phyloP scores from a whole-genome alignment of 2,329 filamentous ascomycete genomes.

The Diaporthe batatas region DNA sequence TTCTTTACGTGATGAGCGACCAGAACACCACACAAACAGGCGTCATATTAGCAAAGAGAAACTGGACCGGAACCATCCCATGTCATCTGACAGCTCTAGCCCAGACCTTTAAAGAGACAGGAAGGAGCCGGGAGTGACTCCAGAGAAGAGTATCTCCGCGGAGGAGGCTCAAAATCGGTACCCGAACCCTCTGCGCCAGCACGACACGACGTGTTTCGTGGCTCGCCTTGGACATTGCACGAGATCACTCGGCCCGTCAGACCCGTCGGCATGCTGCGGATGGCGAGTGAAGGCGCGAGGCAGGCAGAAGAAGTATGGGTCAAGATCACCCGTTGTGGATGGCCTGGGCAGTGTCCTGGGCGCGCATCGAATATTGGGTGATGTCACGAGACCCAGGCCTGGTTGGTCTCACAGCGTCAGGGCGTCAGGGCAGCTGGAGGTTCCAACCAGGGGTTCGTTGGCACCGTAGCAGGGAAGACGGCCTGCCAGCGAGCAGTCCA shows the following conservation, averaged over 20 bases:
- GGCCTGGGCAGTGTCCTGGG: background rate
- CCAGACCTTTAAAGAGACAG: constrained; percentile 27
- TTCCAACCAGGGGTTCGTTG: background rate
- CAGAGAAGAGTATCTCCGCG: constrained; percentile 35
- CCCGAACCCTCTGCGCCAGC: constrained; percentile 15
- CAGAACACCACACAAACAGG: constrained; percentile 39
- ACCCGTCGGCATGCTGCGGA: background rate
- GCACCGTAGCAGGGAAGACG: background rate
- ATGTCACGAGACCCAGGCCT: constrained; percentile 7
- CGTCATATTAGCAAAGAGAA: constrained; percentile 49
- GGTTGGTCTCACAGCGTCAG: background rate
- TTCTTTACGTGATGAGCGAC: constrained; percentile 34
- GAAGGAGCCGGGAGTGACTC: constrained; percentile 15
- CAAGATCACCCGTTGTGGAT: background rate
- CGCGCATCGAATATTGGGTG: background rate
- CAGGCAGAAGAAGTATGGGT: background rate
- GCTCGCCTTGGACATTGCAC: background rate
- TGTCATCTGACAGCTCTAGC: constrained; percentile 15
- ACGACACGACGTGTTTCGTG: background rate
- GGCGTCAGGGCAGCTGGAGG: background rate
- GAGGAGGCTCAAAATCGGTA: background rate
- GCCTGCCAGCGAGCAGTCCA: background rate
- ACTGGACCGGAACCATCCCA: constrained; percentile 38
- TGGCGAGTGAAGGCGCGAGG: background rate
- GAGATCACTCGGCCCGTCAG: background rate